phyloP scores from a whole-genome alignment of 306 rosid species.

The Neltuma alba region DNA sequence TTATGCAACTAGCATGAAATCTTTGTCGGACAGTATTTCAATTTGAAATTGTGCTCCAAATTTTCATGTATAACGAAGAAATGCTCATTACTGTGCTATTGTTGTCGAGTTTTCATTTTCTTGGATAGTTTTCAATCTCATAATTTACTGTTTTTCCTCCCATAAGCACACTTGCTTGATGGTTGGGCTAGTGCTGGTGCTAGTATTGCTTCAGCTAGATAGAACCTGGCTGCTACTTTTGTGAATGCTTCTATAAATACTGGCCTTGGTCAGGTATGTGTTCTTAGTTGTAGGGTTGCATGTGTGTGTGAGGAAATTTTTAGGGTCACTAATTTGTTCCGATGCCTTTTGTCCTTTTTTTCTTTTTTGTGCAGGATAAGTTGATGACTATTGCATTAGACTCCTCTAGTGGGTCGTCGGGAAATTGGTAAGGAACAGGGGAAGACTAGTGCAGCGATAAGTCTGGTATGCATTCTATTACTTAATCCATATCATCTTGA shows the following conservation, averaged over 20 bases:
- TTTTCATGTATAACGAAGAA: not conserved
- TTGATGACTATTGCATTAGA: constrained; percentile 85
- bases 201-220: constrained; percentile 99
- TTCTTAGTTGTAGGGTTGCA: constrained; percentile 24
- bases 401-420: constrained; percentile 73
- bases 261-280: constrained; percentile 93
- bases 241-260: constrained; percentile 99
- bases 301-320: constrained; percentile 12
- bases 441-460: constrained; percentile 97
- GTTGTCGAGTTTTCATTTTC: not conserved
- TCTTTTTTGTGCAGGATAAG: constrained; percentile 78
- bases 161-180: constrained; percentile 95
- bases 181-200: constrained; percentile 99
- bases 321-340: constrained; percentile 3
- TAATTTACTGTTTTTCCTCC: constrained; percentile 24
- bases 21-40: not conserved
- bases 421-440: constrained; percentile 99
- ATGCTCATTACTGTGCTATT: constrained; percentile 14
- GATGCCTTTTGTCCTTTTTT: constrained; percentile 13
- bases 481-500: constrained; percentile 99
- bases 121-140: constrained; percentile 15
- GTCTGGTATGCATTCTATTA: constrained; percentile 68
- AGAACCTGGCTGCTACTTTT: constrained; percentile 97
- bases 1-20: constrained; percentile 10
- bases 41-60: not conserved